phyloP scores from a whole-genome alignment of 306 rosid species.

The Corylus heterophylla region DNA sequence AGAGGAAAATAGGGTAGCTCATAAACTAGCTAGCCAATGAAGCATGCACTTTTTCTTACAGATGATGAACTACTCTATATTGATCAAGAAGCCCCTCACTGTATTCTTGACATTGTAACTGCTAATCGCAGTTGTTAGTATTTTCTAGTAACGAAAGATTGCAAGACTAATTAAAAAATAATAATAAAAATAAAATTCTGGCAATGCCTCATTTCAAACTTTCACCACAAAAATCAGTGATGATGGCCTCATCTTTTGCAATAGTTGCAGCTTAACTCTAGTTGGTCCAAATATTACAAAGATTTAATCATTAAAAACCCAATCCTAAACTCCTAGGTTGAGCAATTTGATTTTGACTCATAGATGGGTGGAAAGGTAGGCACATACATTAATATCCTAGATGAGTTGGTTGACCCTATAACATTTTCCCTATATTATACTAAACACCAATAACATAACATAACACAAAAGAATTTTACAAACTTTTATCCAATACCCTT shows the following conservation, averaged over 20 bases:
- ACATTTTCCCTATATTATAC: not conserved
- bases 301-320: not conserved
- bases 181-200: too few relatives aligned
- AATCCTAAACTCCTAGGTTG: not conserved
- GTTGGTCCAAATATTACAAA: not conserved
- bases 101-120: too few relatives aligned
- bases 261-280: not conserved
- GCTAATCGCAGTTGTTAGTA: too few relatives aligned
- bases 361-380: constrained; percentile 1
- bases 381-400: not conserved
- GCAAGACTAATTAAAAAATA: too few relatives aligned
- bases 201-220: not conserved
- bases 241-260: not conserved
- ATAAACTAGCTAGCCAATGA: too few relatives aligned
- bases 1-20: too few relatives aligned
- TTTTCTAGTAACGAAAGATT: too few relatives aligned
- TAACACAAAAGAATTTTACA: not conserved
- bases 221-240: not conserved
- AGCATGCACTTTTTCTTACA: too few relatives aligned
- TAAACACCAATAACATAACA: too few relatives aligned
- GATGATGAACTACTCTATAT: too few relatives aligned
- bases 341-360: not conserved
- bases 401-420: not conserved
- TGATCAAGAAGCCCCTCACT: too few relatives aligned
- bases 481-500: not conserved